Base-by-base conservation (phyloP, 2,329 filamentous ascomycete genomes). In the Colletotrichum viniferum region DNA sequence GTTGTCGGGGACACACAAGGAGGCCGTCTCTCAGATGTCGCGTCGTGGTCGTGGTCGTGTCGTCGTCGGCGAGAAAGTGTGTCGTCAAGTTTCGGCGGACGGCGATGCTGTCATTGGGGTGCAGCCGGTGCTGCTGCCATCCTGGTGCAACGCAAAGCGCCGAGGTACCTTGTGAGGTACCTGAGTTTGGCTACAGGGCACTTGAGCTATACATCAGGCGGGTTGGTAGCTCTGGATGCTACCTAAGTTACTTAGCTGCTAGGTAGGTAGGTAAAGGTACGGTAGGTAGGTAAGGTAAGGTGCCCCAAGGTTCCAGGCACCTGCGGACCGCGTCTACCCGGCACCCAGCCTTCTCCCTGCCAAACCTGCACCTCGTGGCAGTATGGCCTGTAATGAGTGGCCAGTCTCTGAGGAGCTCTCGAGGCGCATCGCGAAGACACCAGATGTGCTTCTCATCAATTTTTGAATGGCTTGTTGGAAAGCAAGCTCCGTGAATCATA, bases 71-170 rank as follows among this genome's bases (percentile, higher is more conserved):
- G 21, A 30, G 30, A 34, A 30, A 28, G 36, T 69, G 68, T 69
- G 70, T 77, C 55, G 63, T 76, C 56, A 71, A 48, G 69, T 75
- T 73, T 73, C 56, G 69, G 56, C 55, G 28, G 56, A 69, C 58
- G 43, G 43, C 64, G 69, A 75, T 75, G 73, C 58, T 73, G 69
- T 73, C 73, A 75, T 73, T 75, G 73, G 61, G 56, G 69, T 67
- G 67, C 68, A 62, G 24, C 30, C 5, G 24, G 56, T 52, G 26
- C 62, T 74, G 73, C 62, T 72, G 72, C 43, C 67, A 75, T 68
- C 73, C 73, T 69, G 43, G 69, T 75, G 21, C 72, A 34, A 60
- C 21, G 30, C 65, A 71, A 38, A 32, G 36, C 52, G 52, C 67
- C 60, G 43, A 65, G 60, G 52, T 24, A 43, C 24, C 38, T 26